Evolutionary conservation across 2,329 filamentous ascomycete species (phyloP), one percentile per base, ranked within the genome.

Genomic region (Aspergillus unguis): DNA sequence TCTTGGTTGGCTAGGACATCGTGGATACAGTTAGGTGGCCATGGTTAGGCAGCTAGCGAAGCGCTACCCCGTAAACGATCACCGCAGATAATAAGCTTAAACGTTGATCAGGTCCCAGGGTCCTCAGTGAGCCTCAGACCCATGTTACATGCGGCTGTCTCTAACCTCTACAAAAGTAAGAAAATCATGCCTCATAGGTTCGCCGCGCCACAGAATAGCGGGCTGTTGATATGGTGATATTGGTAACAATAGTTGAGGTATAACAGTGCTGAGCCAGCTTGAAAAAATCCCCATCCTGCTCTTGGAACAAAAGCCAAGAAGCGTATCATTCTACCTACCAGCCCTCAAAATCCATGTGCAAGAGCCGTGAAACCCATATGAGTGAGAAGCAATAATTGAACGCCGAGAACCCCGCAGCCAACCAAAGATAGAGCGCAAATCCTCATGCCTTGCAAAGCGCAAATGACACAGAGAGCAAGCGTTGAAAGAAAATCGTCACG

Each of bases 381-480:
- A 66, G 63, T 64, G 35, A 52, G 45, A 53, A 53, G 28, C 29
- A 49, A 44, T 49, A 48, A 52, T 55, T 61, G 60, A 72, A 72
- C 70, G 70, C 70, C 70, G 55, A 55, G 65, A 71, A 71, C 70
- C 70, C 68, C 68, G 68, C 67, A 64, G 65, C 69, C 66, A 63
- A 66, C 58, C 65, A 64, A 62, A 57, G 53, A 63, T 62, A 66
- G 63, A 58, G 66, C 59, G 60, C 65, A 32, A 27, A 65, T 64
- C 64, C 56, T 61, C 60, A 65, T 66, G 66, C 60, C 63, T 46
- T 37, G 51, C 46, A 45, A 6, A n/a, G 26, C 58, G 65, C 58
- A 67, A 63, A 65, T 62, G 63, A 62, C 61, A 68, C 59, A 55
- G 57, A 61, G 58, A 68, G 54, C 67, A 65, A 59, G 47, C 58